phyloP scores from a whole-genome alignment of 306 rosid genomes.

The Cucumis hystrix region DNA sequence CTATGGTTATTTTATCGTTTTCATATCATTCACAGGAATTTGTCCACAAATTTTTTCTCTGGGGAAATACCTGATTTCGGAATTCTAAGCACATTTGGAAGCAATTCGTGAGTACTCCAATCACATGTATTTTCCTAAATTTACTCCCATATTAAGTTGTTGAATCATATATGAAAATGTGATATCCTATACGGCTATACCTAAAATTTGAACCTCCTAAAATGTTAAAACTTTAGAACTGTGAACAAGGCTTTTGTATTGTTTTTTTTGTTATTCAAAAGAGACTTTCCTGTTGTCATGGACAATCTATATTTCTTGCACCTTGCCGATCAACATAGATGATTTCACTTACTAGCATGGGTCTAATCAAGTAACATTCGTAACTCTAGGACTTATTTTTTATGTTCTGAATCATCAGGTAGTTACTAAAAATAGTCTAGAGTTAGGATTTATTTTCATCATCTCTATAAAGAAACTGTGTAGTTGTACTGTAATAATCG shows the following conservation, averaged over 20 bases:
- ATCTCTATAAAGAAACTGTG: background rate
- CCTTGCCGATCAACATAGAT: background rate
- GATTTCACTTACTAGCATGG: background rate
- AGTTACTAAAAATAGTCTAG: background rate
- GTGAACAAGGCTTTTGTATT: background rate
- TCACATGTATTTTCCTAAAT: background rate
- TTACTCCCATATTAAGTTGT: background rate
- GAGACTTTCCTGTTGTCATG: background rate
- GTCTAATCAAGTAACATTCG: background rate
- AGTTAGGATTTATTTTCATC: background rate
- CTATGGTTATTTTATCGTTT: background rate
- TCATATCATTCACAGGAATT: slow-evolving; percentile 49
- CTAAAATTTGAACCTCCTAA: background rate
- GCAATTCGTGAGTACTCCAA: slow-evolving; percentile 48
- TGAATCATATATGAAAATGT: background rate
- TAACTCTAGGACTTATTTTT: background rate
- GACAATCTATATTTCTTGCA: background rate
- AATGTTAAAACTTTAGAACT: background rate
- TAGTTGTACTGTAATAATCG: background rate
- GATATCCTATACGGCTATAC: background rate
- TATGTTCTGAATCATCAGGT: background rate
- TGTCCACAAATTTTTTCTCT: slow-evolving; percentile 77
- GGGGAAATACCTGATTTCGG: slow-evolving; percentile 97
- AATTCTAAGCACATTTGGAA: slow-evolving; percentile 70
- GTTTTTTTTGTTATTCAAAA: background rate